These are phyloP conservation scores for Beta vulgaris DNA, from an alignment of 148 eudicot genomes.

Conservation along the genomic window DNA sequence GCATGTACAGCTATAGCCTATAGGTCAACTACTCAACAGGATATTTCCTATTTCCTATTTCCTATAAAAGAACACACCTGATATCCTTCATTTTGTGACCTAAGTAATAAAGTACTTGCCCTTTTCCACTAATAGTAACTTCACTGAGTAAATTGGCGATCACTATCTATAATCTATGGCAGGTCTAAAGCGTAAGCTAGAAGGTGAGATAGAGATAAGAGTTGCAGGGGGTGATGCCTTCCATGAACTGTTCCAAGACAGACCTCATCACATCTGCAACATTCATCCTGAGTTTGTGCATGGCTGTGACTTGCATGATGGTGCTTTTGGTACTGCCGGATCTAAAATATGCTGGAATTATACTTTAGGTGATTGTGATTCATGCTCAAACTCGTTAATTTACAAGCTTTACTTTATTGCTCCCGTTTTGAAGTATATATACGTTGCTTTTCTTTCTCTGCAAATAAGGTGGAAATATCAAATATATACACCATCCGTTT, in stretches of 20 bases:
- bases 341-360: conserved; percentile 17
- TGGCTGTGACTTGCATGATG: conserved; percentile 23
- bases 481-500: no score
- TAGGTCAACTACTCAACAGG: no score
- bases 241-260: conserved; percentile 20
- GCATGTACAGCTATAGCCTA: no score
- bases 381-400: no score
- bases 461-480: no score
- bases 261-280: conserved; percentile 14
- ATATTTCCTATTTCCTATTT: no score
- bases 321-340: conserved; percentile 20
- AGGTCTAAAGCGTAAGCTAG: conserved; percentile 14
- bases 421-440: no score
- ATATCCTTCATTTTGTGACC: not conserved
- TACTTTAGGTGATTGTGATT: conserved; percentile 8
- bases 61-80: not conserved
- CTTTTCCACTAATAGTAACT: not conserved
- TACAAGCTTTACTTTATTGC: no score
- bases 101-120: not conserved
- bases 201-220: conserved; percentile 25
- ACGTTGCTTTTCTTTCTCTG: no score
- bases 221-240: conserved; percentile 21
- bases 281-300: conserved; percentile 18
- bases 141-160: not conserved
- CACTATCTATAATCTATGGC: not conserved